Conservation (phyloP, 2,329 filamentous ascomycete genomes). For the Ascomycota sp. region DNA sequence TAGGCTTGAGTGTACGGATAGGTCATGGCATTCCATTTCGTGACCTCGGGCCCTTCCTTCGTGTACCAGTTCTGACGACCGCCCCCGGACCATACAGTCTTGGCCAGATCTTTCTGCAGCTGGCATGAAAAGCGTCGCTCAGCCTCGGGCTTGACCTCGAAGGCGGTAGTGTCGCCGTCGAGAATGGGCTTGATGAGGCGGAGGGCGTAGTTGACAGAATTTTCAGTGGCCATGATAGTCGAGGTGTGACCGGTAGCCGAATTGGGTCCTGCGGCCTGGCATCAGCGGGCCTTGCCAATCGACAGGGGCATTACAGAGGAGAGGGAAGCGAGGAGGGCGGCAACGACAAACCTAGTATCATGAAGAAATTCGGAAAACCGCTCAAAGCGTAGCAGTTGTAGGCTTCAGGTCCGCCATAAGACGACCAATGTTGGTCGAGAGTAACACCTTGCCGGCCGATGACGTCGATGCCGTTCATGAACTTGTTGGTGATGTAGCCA, state of each 20-base stretch:
- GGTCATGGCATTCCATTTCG: slow-evolving; percentile 13
- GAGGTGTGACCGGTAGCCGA: slow-evolving; percentile 39
- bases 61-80: slow-evolving; percentile 18
- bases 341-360: slow-evolving; percentile 25
- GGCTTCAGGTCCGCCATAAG: slow-evolving; percentile 37
- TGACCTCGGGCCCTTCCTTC: slow-evolving; percentile 6
- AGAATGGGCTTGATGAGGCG: slow-evolving; percentile 32
- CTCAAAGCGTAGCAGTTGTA: slow-evolving; percentile 38
- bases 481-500: slow-evolving; percentile 35
- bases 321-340: no score
- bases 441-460: slow-evolving; percentile 27
- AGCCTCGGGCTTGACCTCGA: slow-evolving; percentile 13
- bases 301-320: no score
- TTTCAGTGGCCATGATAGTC: slow-evolving; percentile 39
- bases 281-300: background rate
- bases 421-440: slow-evolving; percentile 33
- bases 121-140: slow-evolving; percentile 12
- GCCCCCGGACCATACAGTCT: slow-evolving; percentile 14
- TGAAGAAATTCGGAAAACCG: slow-evolving; percentile 45
- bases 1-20: slow-evolving; percentile 16
- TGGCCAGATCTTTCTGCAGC: slow-evolving; percentile 12
- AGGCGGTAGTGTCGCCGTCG: slow-evolving; percentile 10
- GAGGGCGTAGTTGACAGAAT: slow-evolving; percentile 37
- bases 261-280: slow-evolving; percentile 28
- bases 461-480: slow-evolving; percentile 31